Base-by-base conservation (phyloP, 441 rosid species). In the Codiaeum variegatum region DNA sequence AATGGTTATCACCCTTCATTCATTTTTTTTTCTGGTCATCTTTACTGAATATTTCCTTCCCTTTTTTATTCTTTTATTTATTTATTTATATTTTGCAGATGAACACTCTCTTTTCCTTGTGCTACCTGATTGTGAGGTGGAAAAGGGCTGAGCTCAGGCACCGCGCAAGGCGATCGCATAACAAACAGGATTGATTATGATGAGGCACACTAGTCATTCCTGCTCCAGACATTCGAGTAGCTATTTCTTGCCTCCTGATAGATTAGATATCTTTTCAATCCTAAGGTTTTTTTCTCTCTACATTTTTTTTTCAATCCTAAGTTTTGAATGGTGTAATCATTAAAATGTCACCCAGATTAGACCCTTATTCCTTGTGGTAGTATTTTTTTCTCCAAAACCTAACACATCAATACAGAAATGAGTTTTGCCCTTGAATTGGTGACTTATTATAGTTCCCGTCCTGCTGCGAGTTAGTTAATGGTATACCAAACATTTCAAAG, bases 91-190 rank as follows among this genome's bases (percentile, higher is more conserved):
- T n/a, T n/a, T 2, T 81, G 79, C 90, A 95, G 97, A 80, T 95
- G 72, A 95, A 92, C 82, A 87, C 95, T 4, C 94, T 95, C 23
- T 88, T 90, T 66, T 84, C 93, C 21, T 82, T 95, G 66, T 91
- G 99, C 80, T 80, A 82, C 84, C 71, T 90, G 72, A 92, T 95
- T 8, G 96, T 95, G 23, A 84, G 81, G 66, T 95, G 99, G 99
- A 95, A 95, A 83, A 91, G 76, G 80, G 98, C 99, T 6, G 99
- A 93, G 81, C 96, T 95, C 52, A 90, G 86, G 82, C 96, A 95
- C 79, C 94, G 91, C 0, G 91, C 97, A 59, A 88, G 93, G 78
- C 80, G 82, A 71, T 82, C 93, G 65, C 91, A 73, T 61, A 77
- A 84, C 69, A 94, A 95, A 86, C 78, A 89, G 80, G 98, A 95